phyloP scores from a whole-genome alignment of 192 early-diverging fungal species.

The Coemansia sp. region DNA sequence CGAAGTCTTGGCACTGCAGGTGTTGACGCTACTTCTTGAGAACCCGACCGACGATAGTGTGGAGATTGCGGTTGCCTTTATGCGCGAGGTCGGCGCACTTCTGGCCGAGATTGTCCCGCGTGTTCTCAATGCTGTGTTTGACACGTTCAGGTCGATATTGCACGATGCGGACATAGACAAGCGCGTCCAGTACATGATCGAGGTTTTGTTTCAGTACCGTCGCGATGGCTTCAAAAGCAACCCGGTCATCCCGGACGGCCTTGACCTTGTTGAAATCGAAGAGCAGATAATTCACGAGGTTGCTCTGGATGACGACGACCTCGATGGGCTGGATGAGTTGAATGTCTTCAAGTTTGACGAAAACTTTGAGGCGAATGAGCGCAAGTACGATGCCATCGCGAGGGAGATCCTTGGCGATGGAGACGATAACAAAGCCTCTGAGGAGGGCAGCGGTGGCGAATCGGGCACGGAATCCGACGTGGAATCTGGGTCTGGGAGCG shows the following conservation, averaged over 20 bases:
- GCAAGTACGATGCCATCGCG: constrained; percentile 78
- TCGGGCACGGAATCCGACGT: constrained; percentile 39
- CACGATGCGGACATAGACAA: constrained; percentile 95
- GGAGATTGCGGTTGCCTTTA: constrained; percentile 93
- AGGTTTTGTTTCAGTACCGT: constrained; percentile 93
- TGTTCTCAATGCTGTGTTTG: constrained; percentile 84
- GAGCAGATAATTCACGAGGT: constrained; percentile 93
- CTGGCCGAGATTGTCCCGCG: constrained; percentile 75
- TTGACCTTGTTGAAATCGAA: constrained; percentile 94
- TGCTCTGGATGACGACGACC: constrained; percentile 78
- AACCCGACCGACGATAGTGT: constrained; percentile 93
- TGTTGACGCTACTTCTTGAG: constrained; percentile 81
- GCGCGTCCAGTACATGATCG: constrained; percentile 95
- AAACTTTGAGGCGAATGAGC: constrained; percentile 80
- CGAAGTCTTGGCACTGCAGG: constrained; percentile 87
- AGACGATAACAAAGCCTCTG: constrained; percentile 54
- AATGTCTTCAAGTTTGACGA: constrained; percentile 87
- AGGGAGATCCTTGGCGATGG: constrained; percentile 82
- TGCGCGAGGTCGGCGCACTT: constrained; percentile 85
- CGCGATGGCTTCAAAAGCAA: constrained; percentile 94
- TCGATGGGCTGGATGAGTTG: constrained; percentile 77
- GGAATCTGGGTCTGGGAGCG: constrained; percentile 57
- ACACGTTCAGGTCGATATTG: constrained; percentile 87
- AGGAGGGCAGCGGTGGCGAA: constrained; percentile 39
- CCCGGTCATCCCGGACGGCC: constrained; percentile 68